Evolutionary conservation across 306 rosid genomes (phyloP), one percentile per base, ranked within the genome.

Genomic region (Albizia julibrissin): DNA sequence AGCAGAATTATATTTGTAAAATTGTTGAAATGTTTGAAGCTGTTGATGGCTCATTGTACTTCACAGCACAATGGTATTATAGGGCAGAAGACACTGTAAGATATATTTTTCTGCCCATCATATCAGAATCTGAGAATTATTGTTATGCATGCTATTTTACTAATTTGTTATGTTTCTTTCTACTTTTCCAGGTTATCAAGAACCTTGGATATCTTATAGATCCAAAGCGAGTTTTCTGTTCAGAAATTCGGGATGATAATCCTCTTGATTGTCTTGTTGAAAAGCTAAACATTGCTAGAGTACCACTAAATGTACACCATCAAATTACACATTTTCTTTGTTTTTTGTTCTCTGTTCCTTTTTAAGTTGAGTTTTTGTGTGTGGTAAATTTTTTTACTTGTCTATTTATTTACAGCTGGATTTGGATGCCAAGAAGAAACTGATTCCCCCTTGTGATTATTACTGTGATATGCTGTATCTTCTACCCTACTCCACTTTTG

Each of bases 51-150:
- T 1, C 27, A 1, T 62, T 81, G 10, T 80, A 85, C 79, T 93
- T 92, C 67, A 89, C 87, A 0, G 95, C 97, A 11, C 97, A 91
- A 24, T 95, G 98, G 98, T 95, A 88, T 33, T 95, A 93, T 42
- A 82, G 98, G 75, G 87, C 95, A 0, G 83, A 40, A 47, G 98
- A 95, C 72, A 95, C 98, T 0, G 98, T 94, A 88, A 86, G 95
- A 49, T 34, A 16, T 13, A 12, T 42, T 37, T 77, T 37, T 0
- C 26, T 65, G 50, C 0, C n/a, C 54, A n/a, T 68, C n/a, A 24
- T 42, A 37, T 65, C 16, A 13, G 18, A 43, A 29, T 12, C 31
- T 80, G 1, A 27, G 3, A 22, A 47, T 15, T 4, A 15, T 54
- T 13, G n/a, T 31, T 13, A 18, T 42, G 10, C 18, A 29, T 10